phyloP scores from a whole-genome alignment of 805 yeast species.

The Yamadazyma tumulicola region DNA sequence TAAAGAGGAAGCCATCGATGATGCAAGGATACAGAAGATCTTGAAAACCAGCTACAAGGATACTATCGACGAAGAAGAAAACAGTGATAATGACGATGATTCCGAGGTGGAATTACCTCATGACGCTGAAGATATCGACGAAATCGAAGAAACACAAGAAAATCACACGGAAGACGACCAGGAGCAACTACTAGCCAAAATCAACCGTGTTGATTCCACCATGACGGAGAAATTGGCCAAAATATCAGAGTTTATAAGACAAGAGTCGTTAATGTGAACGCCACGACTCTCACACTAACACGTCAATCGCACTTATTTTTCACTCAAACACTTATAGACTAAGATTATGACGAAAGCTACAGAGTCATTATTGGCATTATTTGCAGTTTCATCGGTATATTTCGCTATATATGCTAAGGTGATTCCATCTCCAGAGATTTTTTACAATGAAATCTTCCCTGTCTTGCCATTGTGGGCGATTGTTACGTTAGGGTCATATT shows the following conservation, averaged over 20 bases:
- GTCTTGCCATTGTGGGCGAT: conserved; percentile 69
- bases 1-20: conserved; percentile 46
- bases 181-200: conserved; percentile 13
- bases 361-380: conserved; percentile 48
- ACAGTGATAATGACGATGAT: conserved; percentile 21
- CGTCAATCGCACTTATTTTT: conserved; percentile 1
- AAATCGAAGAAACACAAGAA: conserved; percentile 17
- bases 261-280: conserved; percentile 19
- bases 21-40: conserved; percentile 41
- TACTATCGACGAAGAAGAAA: conserved; percentile 17
- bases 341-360: conserved; percentile 61
- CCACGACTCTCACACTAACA: conserved; percentile 2
- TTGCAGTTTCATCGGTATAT: conserved; percentile 50
- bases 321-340: neutral
- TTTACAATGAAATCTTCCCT: conserved; percentile 57
- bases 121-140: conserved; percentile 22
- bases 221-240: conserved; percentile 27
- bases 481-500: conserved; percentile 65
- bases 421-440: conserved; percentile 48
- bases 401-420: conserved; percentile 48
- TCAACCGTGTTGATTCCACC: conserved; percentile 12
- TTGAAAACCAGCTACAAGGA: conserved; percentile 29
- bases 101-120: conserved; percentile 18
- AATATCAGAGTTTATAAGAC: conserved; percentile 38
- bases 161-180: conserved; percentile 15